Evolutionary conservation across 2,329 filamentous ascomycete genomes (phyloP).

Genomic region (Aspergillus udagawae): DNA sequence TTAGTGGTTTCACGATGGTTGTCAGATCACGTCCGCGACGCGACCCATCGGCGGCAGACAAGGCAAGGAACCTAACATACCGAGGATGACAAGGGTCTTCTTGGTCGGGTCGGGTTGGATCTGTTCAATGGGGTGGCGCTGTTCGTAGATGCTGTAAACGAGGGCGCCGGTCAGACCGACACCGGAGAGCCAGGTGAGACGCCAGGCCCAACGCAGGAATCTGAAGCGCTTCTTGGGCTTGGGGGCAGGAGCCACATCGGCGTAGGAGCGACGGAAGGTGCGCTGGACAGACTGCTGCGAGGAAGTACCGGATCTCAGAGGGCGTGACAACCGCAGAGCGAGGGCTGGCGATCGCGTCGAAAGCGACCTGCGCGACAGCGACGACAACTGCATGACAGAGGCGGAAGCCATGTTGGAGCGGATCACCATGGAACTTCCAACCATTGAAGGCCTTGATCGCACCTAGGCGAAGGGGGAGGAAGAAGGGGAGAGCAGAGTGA

Average conservation of each 20-base stretch:
- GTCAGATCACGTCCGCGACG: not conserved
- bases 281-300: conserved; percentile 28
- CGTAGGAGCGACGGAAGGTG: conserved; percentile 46
- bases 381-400: conserved; percentile 31
- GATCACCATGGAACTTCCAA: conserved; percentile 32
- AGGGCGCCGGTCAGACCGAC: conserved; percentile 67
- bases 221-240: conserved; percentile 59
- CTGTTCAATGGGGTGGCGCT: conserved; percentile 79
- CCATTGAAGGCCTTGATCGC: conserved; percentile 28
- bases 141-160: conserved; percentile 75
- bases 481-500: not conserved
- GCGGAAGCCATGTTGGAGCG: conserved; percentile 29
- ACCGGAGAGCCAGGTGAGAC: conserved; percentile 71
- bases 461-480: conserved; percentile 13
- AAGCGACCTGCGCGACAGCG: conserved; percentile 35
- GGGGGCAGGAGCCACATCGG: conserved; percentile 44
- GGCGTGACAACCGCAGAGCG: conserved; percentile 22
- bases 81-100: conserved; percentile 95
- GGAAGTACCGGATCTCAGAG: conserved; percentile 20
- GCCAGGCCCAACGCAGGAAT: conserved; percentile 76
- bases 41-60: not conserved
- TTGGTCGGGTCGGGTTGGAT: conserved; percentile 74
- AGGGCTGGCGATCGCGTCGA: conserved; percentile 24
- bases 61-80: conserved; percentile 48
- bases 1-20: not conserved